Percentiles rank a stretch among this genome's conserved stretches.
These are phyloP conservation scores for Baeospora myosura DNA, from an alignment of 1,284 basidiomycete genomes.

Conservation along the genomic window DNA sequence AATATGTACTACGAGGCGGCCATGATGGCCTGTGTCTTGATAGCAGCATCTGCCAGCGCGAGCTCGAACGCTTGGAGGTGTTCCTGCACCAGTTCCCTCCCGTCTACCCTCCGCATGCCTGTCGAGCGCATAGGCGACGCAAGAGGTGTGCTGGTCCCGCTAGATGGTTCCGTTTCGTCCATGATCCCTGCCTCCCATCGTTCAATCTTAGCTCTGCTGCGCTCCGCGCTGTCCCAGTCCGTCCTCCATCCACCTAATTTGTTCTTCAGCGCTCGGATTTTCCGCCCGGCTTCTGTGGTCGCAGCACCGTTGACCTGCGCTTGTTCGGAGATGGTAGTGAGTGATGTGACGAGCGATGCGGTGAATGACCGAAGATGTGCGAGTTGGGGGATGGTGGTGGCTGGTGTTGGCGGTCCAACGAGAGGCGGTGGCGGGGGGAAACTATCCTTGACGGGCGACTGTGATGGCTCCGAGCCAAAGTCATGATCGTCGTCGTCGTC, in stretches of 20 bases:
- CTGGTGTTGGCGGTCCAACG: constrained; percentile 43
- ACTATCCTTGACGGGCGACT: constrained; percentile 43
- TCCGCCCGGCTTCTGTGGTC: constrained; percentile 74
- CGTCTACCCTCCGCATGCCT: constrained; percentile 45
- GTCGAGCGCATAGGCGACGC: constrained; percentile 22
- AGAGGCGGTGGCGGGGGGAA: constrained; percentile 41
- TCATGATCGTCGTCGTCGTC: constrained; percentile 41
- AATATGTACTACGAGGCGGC: constrained; percentile 34
- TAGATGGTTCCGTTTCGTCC: constrained; percentile 31
- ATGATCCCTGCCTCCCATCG: constrained; percentile 62
- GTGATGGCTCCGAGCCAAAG: constrained; percentile 18
- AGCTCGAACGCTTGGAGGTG: constrained; percentile 66
- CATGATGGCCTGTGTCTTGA: constrained; percentile 73
- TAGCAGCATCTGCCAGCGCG: constrained; percentile 59
- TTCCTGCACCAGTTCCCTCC: constrained; percentile 62
- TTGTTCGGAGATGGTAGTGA: constrained; percentile 75
- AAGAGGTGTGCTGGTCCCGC: constrained; percentile 22
- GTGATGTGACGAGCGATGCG: constrained; percentile 61
- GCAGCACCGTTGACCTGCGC: constrained; percentile 78
- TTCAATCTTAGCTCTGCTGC: constrained; percentile 65
- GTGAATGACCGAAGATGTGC: constrained; percentile 66
- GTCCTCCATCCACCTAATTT: constrained; percentile 68
- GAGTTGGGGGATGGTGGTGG: constrained; percentile 52
- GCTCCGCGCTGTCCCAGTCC: constrained; percentile 76
- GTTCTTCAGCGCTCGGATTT: constrained; percentile 75